Conservation (phyloP, 176 grass and related monocot species). For the Themeda triandra region DNA sequence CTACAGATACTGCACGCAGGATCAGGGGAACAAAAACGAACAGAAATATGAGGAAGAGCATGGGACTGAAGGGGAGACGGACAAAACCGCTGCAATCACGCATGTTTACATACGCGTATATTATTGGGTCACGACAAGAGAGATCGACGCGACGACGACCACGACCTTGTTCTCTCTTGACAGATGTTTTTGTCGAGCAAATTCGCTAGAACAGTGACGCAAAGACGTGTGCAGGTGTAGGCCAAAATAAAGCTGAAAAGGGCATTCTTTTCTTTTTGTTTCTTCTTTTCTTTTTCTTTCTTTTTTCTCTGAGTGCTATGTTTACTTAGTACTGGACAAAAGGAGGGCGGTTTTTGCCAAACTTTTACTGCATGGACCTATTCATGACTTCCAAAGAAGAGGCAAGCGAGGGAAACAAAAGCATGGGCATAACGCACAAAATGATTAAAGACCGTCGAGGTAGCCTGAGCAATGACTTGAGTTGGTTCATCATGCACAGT, state of each 20-base stretch:
- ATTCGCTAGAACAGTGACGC: not conserved
- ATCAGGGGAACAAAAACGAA: not conserved
- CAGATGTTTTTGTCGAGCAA: not conserved
- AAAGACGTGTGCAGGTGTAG: not conserved
- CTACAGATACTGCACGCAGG: not conserved
- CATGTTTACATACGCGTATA: not conserved
- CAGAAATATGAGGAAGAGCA: not conserved
- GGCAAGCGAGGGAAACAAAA: not conserved
- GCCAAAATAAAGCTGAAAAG: not conserved
- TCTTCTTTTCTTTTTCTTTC: not conserved
- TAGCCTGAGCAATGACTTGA: not conserved
- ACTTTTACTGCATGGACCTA: not conserved
- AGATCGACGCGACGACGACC: not conserved
- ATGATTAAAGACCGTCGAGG: slow-evolving; percentile 17
- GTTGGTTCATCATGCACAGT: slow-evolving; percentile 2
- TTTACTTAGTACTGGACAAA: no score
- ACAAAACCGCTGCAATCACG: not conserved
- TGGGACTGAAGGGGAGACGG: not conserved
- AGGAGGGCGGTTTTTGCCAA: no score
- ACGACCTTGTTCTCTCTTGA: not conserved
- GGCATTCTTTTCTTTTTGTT: no score
- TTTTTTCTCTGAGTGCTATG: no score
- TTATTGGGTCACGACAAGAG: not conserved
- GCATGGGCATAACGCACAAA: not conserved
- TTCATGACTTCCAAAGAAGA: not conserved